These are phyloP conservation scores for Chaetomium tenue DNA, from an alignment of 495 filamentous ascomycete species.

Conservation along the genomic window DNA sequence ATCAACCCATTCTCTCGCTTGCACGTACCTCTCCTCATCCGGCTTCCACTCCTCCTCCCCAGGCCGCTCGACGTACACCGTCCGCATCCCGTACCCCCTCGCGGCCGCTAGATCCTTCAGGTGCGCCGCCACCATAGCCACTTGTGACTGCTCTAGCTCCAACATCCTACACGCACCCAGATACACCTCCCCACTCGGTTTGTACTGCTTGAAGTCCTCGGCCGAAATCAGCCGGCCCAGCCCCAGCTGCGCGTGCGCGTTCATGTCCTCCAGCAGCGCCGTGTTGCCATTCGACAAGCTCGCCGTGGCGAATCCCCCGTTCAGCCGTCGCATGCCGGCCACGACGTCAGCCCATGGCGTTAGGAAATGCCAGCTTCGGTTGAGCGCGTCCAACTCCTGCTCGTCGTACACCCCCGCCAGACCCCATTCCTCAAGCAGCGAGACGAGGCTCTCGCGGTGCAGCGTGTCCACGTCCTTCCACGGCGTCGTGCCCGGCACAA, in stretches of 20 bases:
- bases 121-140: constrained; percentile 79
- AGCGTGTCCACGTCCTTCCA: constrained; percentile 65
- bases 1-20: constrained; percentile 61
- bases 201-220: constrained; percentile 74
- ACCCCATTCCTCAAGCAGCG: constrained; percentile 54
- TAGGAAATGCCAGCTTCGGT: constrained; percentile 67
- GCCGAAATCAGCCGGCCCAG: constrained; percentile 62
- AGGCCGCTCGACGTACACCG: constrained; percentile 71
- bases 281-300: constrained; percentile 76
- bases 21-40: constrained; percentile 52
- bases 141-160: constrained; percentile 57
- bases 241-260: constrained; percentile 53
- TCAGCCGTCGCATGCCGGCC: constrained; percentile 53
- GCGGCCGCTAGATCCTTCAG: constrained; percentile 66
- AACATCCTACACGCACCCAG: constrained; percentile 61
- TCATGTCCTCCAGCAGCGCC: constrained; percentile 63
- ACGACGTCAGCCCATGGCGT: constrained; percentile 66
- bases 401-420: constrained; percentile 59
- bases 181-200: constrained; percentile 68
- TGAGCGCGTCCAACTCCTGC: constrained; percentile 56
- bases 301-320: constrained; percentile 52
- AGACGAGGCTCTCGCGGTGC: constrained; percentile 59
- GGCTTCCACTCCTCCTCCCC: constrained; percentile 60
- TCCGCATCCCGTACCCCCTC: constrained; percentile 59
- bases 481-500: constrained; percentile 46